Conservation (phyloP, 257 asterid species). For the Nicotiana benthamiana region DNA sequence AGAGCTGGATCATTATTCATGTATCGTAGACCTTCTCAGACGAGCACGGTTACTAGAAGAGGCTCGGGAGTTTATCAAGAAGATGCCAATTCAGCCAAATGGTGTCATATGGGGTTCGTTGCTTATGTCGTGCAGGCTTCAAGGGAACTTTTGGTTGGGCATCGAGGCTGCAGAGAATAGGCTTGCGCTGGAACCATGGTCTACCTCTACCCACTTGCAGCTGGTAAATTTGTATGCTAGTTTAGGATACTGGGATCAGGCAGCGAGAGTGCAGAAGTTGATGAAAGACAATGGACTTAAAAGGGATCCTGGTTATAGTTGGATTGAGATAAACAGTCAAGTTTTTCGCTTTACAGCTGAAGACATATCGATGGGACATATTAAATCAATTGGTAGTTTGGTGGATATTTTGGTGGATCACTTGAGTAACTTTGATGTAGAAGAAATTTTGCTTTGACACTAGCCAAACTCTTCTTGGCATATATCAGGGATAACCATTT, state of each 20-base stretch:
- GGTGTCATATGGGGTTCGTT: constrained; percentile 58
- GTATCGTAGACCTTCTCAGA: constrained; percentile 35
- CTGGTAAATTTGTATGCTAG: constrained; percentile 56
- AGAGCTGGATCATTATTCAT: constrained; percentile 26
- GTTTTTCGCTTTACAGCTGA: constrained; percentile 60
- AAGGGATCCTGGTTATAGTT: constrained; percentile 75
- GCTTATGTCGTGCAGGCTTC: constrained; percentile 63
- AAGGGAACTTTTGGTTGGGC: constrained; percentile 54
- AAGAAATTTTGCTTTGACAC: background rate
- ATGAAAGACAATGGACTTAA: constrained; percentile 62
- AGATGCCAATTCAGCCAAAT: constrained; percentile 34
- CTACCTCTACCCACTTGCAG: constrained; percentile 55
- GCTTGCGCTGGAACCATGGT: constrained; percentile 54
- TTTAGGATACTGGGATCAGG: constrained; percentile 60
- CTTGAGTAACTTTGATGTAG: constrained; percentile 11
- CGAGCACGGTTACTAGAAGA: constrained; percentile 28
- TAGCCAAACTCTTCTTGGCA: background rate
- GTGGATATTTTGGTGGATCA: constrained; percentile 20
- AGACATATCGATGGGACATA: constrained; percentile 38
- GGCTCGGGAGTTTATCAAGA: constrained; percentile 23
- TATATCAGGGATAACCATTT: background rate
- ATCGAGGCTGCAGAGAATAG: constrained; percentile 71
- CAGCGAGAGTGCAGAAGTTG: constrained; percentile 44
- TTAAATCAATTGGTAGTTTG: constrained; percentile 1
- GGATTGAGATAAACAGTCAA: constrained; percentile 65